A percentile compares a stretch with the other conserved stretches of the same genome.
phyloP scores from a whole-genome alignment of 1,284 basidiomycete species.

The Microbotryum lychnidis-dioicae region DNA sequence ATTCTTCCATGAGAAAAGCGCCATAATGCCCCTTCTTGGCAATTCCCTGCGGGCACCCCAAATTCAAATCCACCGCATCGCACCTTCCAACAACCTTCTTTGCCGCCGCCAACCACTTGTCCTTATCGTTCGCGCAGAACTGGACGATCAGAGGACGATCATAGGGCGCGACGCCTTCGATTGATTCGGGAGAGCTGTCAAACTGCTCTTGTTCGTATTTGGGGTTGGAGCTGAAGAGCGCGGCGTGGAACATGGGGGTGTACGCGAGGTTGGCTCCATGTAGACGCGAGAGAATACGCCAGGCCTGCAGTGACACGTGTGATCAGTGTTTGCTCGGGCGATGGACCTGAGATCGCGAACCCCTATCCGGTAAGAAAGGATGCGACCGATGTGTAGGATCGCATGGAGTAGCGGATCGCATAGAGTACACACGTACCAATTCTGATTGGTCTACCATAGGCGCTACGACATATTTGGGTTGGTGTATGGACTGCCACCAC shows the following conservation, averaged over 20 bases:
- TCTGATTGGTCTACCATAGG: constrained; percentile 99
- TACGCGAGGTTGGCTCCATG: constrained; percentile 79
- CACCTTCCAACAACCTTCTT: constrained; percentile 56
- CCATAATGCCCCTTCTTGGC: constrained; percentile 82
- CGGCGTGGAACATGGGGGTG: constrained; percentile 96
- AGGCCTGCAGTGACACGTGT: constrained; percentile 53
- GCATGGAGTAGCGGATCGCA: no score
- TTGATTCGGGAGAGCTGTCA: constrained; percentile 53
- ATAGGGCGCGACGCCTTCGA: constrained; percentile 54
- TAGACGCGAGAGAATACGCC: constrained; percentile 76
- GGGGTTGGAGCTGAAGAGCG: constrained; percentile 58
- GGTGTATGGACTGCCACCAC: constrained; percentile 71
- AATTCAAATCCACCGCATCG: constrained; percentile 89
- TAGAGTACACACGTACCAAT: constrained; percentile 54
- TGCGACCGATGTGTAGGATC: not conserved
- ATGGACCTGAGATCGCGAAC: not conserved
- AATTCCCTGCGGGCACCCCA: constrained; percentile 95
- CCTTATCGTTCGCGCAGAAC: constrained; percentile 86
- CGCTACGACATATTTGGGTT: constrained; percentile 80
- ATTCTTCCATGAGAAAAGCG: constrained; percentile 86
- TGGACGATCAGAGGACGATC: constrained; percentile 83
- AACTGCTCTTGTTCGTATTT: constrained; percentile 58
- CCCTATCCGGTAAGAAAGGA: not conserved
- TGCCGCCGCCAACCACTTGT: constrained; percentile 66
- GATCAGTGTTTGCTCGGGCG: not conserved